A percentile compares a stretch with the other conserved stretches of the same genome.
These are phyloP conservation scores for Ophiostoma montium DNA, from an alignment of 2,329 filamentous ascomycete species.

Conservation along the genomic window DNA sequence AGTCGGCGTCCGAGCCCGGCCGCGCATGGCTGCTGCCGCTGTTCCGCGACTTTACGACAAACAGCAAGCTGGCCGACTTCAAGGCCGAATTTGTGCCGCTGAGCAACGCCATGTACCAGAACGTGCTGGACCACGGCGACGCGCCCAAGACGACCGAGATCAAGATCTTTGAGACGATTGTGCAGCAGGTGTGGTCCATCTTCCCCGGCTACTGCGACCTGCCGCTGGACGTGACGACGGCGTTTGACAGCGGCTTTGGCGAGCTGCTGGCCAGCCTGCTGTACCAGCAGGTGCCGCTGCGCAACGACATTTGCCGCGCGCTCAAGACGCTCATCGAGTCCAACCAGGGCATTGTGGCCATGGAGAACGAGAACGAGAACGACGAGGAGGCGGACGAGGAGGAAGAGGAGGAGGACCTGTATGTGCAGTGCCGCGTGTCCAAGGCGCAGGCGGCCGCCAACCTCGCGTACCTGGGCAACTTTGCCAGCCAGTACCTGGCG, in stretches of 20 bases:
- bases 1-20: conserved; percentile 63
- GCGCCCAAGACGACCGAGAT: conserved; percentile 87
- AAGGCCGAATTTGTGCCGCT: conserved; percentile 73
- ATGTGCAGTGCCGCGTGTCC: conserved; percentile 65
- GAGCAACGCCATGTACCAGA: conserved; percentile 81
- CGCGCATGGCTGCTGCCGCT: conserved; percentile 91
- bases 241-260: conserved; percentile 80
- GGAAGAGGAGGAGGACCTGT: conserved; percentile 52
- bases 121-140: conserved; percentile 66
- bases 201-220: conserved; percentile 91
- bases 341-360: conserved; percentile 63
- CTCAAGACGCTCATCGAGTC: conserved; percentile 83
- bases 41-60: conserved; percentile 76
- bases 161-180: conserved; percentile 94
- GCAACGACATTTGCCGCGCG: conserved; percentile 74
- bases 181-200: conserved; percentile 89
- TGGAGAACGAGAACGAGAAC: conserved; percentile 48
- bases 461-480: conserved; percentile 62
- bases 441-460: conserved; percentile 66
- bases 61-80: conserved; percentile 79
- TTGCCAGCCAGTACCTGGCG: conserved; percentile 79
- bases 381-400: no score
- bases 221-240: conserved; percentile 59
- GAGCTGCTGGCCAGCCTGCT: conserved; percentile 83
- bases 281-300: conserved; percentile 79